Evolutionary conservation across 2,329 filamentous ascomycete species (phyloP), one percentile per base, ranked within the genome.

Genomic region (Thyridium curvatum): DNA sequence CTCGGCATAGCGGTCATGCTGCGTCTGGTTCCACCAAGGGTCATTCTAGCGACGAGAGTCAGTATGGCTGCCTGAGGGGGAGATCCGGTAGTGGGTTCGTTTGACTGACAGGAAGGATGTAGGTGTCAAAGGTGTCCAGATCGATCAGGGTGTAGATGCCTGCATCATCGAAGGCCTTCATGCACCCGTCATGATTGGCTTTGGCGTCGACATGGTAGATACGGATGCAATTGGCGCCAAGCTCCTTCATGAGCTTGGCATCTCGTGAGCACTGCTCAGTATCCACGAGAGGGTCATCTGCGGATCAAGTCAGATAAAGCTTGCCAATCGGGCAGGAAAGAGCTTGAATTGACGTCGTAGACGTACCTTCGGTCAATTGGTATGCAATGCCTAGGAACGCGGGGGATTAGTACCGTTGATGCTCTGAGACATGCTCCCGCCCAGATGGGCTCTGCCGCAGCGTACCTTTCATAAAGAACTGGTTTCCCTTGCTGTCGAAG

Each of bases 81-180:
- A 31, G 18, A 29, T 28, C 10, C 5, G 21, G 28, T n/a, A 30
- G 38, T 26, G 21, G 21, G 21, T 10, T 32, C 12, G n/a, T 35
- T 4, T 7, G 16, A 56, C 70, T 47, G 58, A 79, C 74, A 30
- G 80, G 72, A 46, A 79, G 62, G 47, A 88, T 83, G 54, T 84
- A 82, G 1, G 81, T 83, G 47, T 68, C 64, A 53, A 85, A 84
- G 6, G 82, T 86, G 53, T 89, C 90, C 43, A 95, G 71, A 60
- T 95, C 89, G 36, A 94, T 74, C 56, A 91, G 82, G 39, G 88
- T 63, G 58, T 94, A 94, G 58, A 95, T 91, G 41, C 86, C 86
- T 32, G 79, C 84, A 51, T 88, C 78, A 12, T 77, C 79, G 56
- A 95, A 86, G 2, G 80, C 82, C 39, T 71, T 71, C 86, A 95